These are phyloP conservation scores for Elongisporangium senticosum DNA, from an alignment of 352 stramenopile genomes.

Conservation along the genomic window DNA sequence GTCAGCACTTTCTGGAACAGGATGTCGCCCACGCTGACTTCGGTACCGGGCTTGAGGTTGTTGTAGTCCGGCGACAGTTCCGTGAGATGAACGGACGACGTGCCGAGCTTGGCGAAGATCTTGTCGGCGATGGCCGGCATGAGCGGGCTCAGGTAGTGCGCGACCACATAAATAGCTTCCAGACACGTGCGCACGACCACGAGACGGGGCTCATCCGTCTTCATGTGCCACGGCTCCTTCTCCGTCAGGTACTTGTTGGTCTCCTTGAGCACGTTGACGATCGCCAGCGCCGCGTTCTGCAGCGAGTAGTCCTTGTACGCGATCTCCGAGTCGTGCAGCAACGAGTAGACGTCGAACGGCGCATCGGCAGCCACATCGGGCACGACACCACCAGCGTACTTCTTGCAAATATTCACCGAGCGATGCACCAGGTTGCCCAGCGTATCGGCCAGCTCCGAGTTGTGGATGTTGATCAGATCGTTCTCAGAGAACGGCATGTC, in stretches of 20 bases:
- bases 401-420: slow-evolving; percentile 93
- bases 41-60: slow-evolving; percentile 90
- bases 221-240: slow-evolving; percentile 97
- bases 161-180: slow-evolving; percentile 96
- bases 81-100: slow-evolving; percentile 61
- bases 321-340: slow-evolving; percentile 75
- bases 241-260: slow-evolving; percentile 98
- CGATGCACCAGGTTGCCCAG: slow-evolving; percentile 96
- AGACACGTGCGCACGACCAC: slow-evolving; percentile 93
- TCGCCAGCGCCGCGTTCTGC: slow-evolving; percentile 84
- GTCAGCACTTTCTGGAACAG: slow-evolving; percentile 92
- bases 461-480: slow-evolving; percentile 96
- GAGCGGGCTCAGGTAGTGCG: slow-evolving; percentile 95
- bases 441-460: slow-evolving; percentile 92
- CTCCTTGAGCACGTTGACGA: slow-evolving; percentile 89
- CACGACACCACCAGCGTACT: slow-evolving; percentile 90
- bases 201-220: slow-evolving; percentile 82
- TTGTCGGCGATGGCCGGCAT: slow-evolving; percentile 85
- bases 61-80: slow-evolving; percentile 80
- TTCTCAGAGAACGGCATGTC: slow-evolving; percentile 93
- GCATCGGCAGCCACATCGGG: slow-evolving; percentile 45
- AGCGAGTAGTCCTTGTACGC: slow-evolving; percentile 93
- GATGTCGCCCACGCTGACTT: slow-evolving; percentile 91
- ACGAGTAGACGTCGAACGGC: slow-evolving; percentile 84
- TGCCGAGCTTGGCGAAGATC: slow-evolving; percentile 96